phyloP scores from a whole-genome alignment of 805 yeast species.

The Kazachstania martiniae region DNA sequence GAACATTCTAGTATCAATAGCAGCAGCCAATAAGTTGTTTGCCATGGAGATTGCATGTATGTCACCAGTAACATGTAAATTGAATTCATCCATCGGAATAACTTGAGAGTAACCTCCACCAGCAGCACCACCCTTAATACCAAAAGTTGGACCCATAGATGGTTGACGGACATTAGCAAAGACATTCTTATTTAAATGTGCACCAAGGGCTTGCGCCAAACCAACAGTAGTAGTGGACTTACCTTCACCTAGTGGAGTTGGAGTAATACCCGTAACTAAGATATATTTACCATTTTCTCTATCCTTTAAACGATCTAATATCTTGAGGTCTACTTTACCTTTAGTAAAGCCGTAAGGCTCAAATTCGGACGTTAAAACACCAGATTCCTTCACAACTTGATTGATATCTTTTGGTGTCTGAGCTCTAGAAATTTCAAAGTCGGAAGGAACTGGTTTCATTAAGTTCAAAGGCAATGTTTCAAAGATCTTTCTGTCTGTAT shows the following conservation, averaged over 20 bases:
- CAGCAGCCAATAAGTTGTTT: constrained; percentile 72
- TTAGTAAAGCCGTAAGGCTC: constrained; percentile 69
- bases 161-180: constrained; percentile 97
- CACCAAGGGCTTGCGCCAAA: constrained; percentile 91
- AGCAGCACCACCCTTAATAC: constrained; percentile 98
- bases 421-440: constrained; percentile 65
- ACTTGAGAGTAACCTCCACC: constrained; percentile 99
- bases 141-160: constrained; percentile 97
- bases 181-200: constrained; percentile 70
- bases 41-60: constrained; percentile 80
- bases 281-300: constrained; percentile 71
- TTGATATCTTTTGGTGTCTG: constrained; percentile 63
- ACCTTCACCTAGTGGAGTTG: constrained; percentile 97
- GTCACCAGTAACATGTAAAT: constrained; percentile 95
- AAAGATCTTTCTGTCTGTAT: constrained; percentile 13
- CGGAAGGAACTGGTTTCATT: constrained; percentile 66
- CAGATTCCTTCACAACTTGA: constrained; percentile 59
- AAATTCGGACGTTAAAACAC: constrained; percentile 53
- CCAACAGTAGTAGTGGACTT: constrained; percentile 95
- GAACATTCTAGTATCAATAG: constrained; percentile 78
- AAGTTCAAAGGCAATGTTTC: constrained; percentile 48
- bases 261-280: constrained; percentile 94
- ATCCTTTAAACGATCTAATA: constrained; percentile 51
- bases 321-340: constrained; percentile 60
- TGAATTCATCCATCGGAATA: constrained; percentile 97